Conservation (phyloP, 306 rosid species). For the Medicago truncatula region DNA sequence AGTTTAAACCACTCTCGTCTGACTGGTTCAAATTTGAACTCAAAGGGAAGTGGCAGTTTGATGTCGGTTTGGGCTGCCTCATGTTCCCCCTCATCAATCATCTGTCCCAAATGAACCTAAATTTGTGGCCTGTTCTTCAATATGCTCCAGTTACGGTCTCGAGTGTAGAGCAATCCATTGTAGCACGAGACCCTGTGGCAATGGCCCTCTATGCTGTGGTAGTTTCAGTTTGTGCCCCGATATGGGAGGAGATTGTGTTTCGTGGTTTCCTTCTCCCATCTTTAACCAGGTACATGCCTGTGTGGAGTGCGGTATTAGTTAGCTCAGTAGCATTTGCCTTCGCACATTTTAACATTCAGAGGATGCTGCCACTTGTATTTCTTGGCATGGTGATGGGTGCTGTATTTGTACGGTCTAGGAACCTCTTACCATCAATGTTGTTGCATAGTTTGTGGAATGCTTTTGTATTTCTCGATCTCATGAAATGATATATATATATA, state of each 20-base stretch:
- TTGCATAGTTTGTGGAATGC: slow-evolving; percentile 77
- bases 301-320: slow-evolving; percentile 60
- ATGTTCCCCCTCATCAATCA: slow-evolving; percentile 68
- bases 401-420: slow-evolving; percentile 60
- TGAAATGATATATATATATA: slow-evolving; percentile 44
- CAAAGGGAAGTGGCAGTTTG: slow-evolving; percentile 60
- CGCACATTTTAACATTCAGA: slow-evolving; percentile 68
- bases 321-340: slow-evolving; percentile 66
- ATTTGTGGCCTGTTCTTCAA: slow-evolving; percentile 59
- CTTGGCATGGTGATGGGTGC: slow-evolving; percentile 66
- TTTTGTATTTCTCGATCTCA: slow-evolving; percentile 68
- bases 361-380: slow-evolving; percentile 63
- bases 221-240: slow-evolving; percentile 63
- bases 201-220: slow-evolving; percentile 69
- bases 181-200: slow-evolving; percentile 65
- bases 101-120: slow-evolving; percentile 59
- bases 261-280: slow-evolving; percentile 73
- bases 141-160: slow-evolving; percentile 59
- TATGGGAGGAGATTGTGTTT: slow-evolving; percentile 71
- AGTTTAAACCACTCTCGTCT: slow-evolving; percentile 58
- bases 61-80: slow-evolving; percentile 62
- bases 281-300: slow-evolving; percentile 67
- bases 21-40: slow-evolving; percentile 63
- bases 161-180: slow-evolving; percentile 67
- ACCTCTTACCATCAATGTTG: slow-evolving; percentile 64